Percentiles rank a stretch among this genome's conserved stretches.
phyloP scores from a whole-genome alignment of 2,329 filamentous ascomycete species.

The Mollisiaceae sp. region DNA sequence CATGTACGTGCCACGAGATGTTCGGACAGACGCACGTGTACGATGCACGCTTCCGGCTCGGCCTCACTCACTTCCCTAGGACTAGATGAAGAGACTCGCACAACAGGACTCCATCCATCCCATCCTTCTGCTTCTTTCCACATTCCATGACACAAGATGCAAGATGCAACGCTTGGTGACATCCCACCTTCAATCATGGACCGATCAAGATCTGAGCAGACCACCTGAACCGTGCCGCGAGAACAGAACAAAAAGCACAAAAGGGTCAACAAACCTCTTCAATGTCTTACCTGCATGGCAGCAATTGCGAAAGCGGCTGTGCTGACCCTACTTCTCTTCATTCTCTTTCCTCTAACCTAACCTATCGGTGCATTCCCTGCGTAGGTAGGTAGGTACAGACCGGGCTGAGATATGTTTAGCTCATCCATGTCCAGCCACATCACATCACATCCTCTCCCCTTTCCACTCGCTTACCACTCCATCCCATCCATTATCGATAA shows the following conservation, averaged over 20 bases:
- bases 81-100: background rate
- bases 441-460: background rate
- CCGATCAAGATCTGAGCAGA: background rate
- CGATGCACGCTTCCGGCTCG: background rate
- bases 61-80: background rate
- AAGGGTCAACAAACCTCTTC: background rate
- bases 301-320: background rate
- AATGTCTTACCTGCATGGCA: background rate
- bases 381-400: no score
- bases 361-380: background rate
- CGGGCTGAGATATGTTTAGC: slow-evolving; percentile 6
- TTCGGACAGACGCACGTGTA: background rate
- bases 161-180: background rate
- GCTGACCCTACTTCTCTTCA: background rate
- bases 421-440: background rate
- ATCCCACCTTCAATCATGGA: background rate
- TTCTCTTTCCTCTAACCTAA: background rate
- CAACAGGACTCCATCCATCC: background rate
- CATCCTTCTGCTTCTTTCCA: background rate
- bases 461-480: slow-evolving; percentile 3
- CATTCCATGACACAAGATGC: slow-evolving; percentile 2
- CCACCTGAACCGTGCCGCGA: background rate
- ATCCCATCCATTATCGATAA: background rate
- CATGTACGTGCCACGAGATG: background rate
- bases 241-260: background rate